Conservation (phyloP, 192 early-diverging fungal species). For the Martensiomyces pterosporus region DNA sequence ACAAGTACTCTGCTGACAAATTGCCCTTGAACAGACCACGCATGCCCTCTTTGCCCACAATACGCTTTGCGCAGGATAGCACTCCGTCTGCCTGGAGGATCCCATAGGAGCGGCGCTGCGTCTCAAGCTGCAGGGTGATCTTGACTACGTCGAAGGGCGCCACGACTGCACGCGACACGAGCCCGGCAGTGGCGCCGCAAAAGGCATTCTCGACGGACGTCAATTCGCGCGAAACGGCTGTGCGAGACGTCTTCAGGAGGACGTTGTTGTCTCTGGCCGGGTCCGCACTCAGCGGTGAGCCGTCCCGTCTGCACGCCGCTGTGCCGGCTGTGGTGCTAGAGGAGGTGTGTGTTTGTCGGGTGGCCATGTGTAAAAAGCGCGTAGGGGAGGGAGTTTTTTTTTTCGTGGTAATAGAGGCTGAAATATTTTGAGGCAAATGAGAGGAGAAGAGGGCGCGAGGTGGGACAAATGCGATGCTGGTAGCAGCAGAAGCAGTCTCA, state of each 20-base stretch:
- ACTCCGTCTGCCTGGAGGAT: conserved; percentile 47
- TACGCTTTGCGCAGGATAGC: conserved; percentile 60
- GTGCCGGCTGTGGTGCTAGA: too few species aligned
- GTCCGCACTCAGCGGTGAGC: too few species aligned
- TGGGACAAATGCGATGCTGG: too few species aligned
- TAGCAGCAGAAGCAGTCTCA: too few species aligned
- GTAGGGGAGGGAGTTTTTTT: too few species aligned
- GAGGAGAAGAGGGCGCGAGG: too few species aligned
- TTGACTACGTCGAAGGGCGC: conserved; percentile 95
- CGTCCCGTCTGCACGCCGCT: too few species aligned
- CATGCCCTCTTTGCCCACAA: conserved; percentile 77
- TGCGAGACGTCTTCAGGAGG: conserved; percentile 31
- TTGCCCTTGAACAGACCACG: conserved; percentile 92
- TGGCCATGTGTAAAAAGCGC: too few species aligned
- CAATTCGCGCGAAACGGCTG: conserved; percentile 17
- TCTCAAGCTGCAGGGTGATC: conserved; percentile 65
- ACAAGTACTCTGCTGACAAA: conserved; percentile 86
- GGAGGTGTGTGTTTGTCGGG: too few species aligned
- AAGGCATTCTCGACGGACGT: conserved; percentile 26
- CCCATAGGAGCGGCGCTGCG: conserved; percentile 2
- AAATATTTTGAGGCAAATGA: too few species aligned
- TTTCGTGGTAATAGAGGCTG: too few species aligned
- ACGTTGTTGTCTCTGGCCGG: too few species aligned
- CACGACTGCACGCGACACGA: conserved; percentile 66
- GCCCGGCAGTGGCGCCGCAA: conserved; percentile 46